Evolutionary conservation across 345 rosid genomes (phyloP).

Genomic region (Nephelium lappaceum): DNA sequence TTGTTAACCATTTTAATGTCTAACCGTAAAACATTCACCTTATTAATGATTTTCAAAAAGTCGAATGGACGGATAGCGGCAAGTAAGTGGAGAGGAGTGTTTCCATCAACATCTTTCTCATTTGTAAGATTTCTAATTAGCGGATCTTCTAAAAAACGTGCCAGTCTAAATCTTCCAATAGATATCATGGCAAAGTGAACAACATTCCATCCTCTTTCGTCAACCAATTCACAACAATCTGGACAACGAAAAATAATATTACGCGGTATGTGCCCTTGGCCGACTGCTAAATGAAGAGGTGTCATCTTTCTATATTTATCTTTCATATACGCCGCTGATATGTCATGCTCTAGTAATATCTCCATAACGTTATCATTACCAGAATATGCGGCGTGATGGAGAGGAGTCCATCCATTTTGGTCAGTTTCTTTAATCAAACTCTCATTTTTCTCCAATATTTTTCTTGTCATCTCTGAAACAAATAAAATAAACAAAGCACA

Average conservation of each 20-base stretch:
- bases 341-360: background rate
- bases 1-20: too few relatives aligned
- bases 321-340: background rate
- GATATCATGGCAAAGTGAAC: background rate
- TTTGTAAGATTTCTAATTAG: background rate
- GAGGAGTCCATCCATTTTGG: background rate
- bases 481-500: too few relatives aligned
- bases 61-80: too few relatives aligned
- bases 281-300: background rate
- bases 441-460: background rate
- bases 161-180: too few relatives aligned
- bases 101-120: background rate
- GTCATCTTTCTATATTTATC: background rate
- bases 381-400: background rate
- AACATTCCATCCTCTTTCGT: background rate
- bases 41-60: too few relatives aligned
- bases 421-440: background rate
- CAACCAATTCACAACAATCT: background rate
- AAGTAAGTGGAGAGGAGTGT: background rate
- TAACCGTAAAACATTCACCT: too few relatives aligned
- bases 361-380: background rate
- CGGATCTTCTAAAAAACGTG: background rate
- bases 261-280: background rate
- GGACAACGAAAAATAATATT: background rate
- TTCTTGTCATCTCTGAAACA: background rate